phyloP scores from a whole-genome alignment of 2,329 filamentous ascomycete genomes.

The Penicillium sp. region DNA sequence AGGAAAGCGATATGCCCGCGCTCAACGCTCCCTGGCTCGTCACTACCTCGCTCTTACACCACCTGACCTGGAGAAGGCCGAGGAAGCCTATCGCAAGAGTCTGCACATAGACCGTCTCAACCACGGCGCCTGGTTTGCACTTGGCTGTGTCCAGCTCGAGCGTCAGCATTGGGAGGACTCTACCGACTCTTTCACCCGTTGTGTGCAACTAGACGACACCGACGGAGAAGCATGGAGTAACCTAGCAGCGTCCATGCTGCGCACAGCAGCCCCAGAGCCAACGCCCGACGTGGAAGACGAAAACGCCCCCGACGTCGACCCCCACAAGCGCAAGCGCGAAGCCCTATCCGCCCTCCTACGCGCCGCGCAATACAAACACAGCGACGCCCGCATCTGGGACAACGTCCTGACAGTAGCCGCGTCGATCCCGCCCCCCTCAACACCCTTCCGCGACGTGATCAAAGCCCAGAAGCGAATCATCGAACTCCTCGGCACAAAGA shows the following conservation, averaged over 20 bases:
- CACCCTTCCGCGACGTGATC: conserved; percentile 67
- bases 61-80: conserved; percentile 62
- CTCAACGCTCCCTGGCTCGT: conserved; percentile 81
- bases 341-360: conserved; percentile 81
- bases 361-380: conserved; percentile 74
- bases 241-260: conserved; percentile 75
- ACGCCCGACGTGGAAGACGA: conserved; percentile 28
- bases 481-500: conserved; percentile 60
- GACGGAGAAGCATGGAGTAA: conserved; percentile 96
- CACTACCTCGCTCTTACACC: conserved; percentile 62
- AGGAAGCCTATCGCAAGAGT: conserved; percentile 72
- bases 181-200: conserved; percentile 74
- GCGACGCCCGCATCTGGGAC: conserved; percentile 93
- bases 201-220: conserved; percentile 78
- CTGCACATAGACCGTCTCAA: conserved; percentile 76
- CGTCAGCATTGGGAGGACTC: conserved; percentile 72
- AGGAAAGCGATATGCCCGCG: conserved; percentile 71
- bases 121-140: conserved; percentile 77
- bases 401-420: conserved; percentile 86
- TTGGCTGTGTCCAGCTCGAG: conserved; percentile 83
- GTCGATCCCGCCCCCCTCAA: conserved; percentile 64
- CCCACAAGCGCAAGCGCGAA: conserved; percentile 62
- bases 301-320: conserved; percentile 41
- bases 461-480: conserved; percentile 70
- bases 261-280: conserved; percentile 35